Base-by-base conservation (phyloP, 805 yeast species). In the Zygosaccharomyces bailii region DNA sequence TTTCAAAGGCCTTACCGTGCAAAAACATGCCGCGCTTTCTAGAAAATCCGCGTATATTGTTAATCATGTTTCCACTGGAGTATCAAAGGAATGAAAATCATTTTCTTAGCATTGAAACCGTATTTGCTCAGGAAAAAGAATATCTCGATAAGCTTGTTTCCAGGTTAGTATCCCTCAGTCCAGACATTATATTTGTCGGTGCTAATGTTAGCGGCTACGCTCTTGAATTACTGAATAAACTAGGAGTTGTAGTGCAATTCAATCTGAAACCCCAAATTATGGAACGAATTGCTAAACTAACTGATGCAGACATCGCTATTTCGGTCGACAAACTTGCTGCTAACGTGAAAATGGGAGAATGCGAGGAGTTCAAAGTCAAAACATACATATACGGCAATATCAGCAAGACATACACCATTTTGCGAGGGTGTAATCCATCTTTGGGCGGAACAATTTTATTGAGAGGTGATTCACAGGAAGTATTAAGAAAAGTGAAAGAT, bases 1-100 rank as follows among this genome's bases (percentile, higher is more conserved):
- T 90, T 63, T 84, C 97, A 0, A 88, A 89, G 52, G 79, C 82
- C 13, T 69, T 90, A 34, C 96, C 96, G 3, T 71, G 86, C 30
- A 86, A 83, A 56, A 62, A 76, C 1, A 95, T 93, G 99, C 78
- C 88, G 0, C 63, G 78, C 4, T 58, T 61, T 18, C 71, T 95
- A 5, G 56, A 60, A 0, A 73, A 77, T 40, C 98, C 99, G 0
- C 76, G 81, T 43, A 84, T 93, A 31, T 79, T 91, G 46, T 70
- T 95, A 13, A 73, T 93, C 4, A 82, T 89, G 72, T 93, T 93
- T 56, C 96, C 97, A 0, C 68, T 93, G 19, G 98, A 90, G 58
- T 93, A 88, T 53, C 71, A 81, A 46, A 80, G 83, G 48, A 80
- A 79, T 32, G 87, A 84, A 43, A 88, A 84, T 52, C 86, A 81